phyloP scores from a whole-genome alignment of 208 protist genomes.

The Phytomonas serpens region DNA sequence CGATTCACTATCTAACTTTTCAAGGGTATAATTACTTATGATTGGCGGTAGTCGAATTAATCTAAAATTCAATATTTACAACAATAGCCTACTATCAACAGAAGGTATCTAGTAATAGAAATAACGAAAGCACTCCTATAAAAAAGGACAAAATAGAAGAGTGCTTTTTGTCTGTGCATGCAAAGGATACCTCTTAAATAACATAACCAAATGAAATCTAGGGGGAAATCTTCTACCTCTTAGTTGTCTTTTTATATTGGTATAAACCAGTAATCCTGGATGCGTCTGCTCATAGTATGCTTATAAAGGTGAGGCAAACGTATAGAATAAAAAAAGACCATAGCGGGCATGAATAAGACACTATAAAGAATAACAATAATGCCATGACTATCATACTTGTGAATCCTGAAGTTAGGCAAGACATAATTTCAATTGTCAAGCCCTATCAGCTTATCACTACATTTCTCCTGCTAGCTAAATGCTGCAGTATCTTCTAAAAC shows the following conservation, averaged over 20 bases:
- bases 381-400: neutral
- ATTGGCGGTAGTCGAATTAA: neutral
- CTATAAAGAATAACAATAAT: neutral
- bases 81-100: neutral
- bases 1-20: neutral
- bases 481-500: neutral
- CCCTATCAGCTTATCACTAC: neutral
- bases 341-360: neutral
- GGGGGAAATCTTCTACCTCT: neutral
- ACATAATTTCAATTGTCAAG: neutral
- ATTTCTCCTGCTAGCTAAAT: neutral
- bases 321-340: neutral
- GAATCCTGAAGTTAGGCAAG: neutral
- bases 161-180: neutral
- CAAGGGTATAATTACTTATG: neutral
- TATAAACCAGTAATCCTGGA: neutral
- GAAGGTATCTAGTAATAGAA: neutral
- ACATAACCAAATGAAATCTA: neutral
- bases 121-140: slow-evolving; percentile 7
- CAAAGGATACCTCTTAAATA: neutral
- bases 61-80: neutral
- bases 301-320: neutral
- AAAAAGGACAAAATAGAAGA: slow-evolving; percentile 10
- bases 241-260: neutral
- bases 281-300: neutral